Conservation (phyloP, 306 rosid species). For the Gynostemma pentaphyllum region DNA sequence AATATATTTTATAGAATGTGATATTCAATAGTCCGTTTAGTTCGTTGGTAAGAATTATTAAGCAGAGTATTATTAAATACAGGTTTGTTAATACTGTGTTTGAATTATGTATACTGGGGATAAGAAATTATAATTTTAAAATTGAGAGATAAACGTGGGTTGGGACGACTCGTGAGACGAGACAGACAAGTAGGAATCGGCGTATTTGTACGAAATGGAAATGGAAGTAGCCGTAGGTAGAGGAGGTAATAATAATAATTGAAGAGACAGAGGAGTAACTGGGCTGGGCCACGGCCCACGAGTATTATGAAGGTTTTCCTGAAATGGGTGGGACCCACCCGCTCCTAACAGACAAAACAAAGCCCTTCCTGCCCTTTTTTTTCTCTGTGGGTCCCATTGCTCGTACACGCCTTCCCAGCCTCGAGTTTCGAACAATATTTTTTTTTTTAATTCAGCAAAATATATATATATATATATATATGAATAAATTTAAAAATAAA, state of each 20-base stretch:
- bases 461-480: too few species aligned
- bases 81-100: too few species aligned
- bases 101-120: too few species aligned
- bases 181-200: not conserved
- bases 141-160: too few species aligned
- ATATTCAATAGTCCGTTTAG: too few species aligned
- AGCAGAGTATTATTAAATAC: too few species aligned
- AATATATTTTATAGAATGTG: too few species aligned
- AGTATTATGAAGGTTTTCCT: not conserved
- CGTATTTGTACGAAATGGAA: not conserved
- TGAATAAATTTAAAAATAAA: too few species aligned
- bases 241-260: not conserved
- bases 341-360: not conserved
- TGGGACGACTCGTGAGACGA: too few species aligned
- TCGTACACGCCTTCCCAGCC: not conserved
- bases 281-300: conserved; percentile 12
- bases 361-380: not conserved
- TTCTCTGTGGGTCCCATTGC: not conserved
- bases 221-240: not conserved
- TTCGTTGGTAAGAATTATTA: too few species aligned
- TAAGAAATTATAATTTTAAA: too few species aligned
- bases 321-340: conserved; percentile 3
- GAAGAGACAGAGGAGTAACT: not conserved
- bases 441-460: too few species aligned
- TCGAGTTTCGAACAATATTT: not conserved